A percentile compares a stretch with the other conserved stretches of the same genome.
Conservation (phyloP, 2,329 filamentous ascomycete genomes). For the Chaetomium globosum region DNA sequence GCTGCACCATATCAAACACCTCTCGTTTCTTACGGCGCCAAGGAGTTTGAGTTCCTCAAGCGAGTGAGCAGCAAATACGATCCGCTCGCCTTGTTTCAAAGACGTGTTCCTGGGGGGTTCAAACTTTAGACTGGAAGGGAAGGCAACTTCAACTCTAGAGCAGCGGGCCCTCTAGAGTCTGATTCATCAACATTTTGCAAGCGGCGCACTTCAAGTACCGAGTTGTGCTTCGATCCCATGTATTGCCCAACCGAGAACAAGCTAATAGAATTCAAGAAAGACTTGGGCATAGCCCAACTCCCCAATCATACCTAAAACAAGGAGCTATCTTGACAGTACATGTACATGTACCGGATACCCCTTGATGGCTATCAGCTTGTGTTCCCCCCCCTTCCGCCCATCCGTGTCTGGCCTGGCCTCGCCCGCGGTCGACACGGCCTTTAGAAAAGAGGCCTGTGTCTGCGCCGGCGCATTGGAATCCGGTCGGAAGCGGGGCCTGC, state of each 20-base stretch:
- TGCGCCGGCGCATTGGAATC: too few species aligned
- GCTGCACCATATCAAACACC: slow-evolving; percentile 9
- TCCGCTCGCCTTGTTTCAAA: background rate
- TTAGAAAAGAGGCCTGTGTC: too few species aligned
- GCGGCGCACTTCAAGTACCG: too few species aligned
- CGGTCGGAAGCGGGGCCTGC: too few species aligned
- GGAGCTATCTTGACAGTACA: background rate
- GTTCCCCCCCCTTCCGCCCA: background rate
- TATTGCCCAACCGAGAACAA: too few species aligned
- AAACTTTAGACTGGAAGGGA: background rate
- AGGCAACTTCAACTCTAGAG: background rate
- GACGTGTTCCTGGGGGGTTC: slow-evolving; percentile 13
- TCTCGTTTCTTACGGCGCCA: slow-evolving; percentile 9
- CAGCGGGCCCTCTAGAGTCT: too few species aligned
- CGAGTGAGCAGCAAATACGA: slow-evolving; percentile 14
- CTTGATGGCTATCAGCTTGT: background rate
- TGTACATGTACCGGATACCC: background rate
- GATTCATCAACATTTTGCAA: too few species aligned
- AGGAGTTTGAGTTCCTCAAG: slow-evolving; percentile 2
- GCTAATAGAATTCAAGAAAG: too few species aligned
- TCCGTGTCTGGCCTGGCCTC: background rate
- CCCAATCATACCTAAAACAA: background rate
- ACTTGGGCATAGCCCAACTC: too few species aligned
- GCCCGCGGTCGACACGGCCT: too few species aligned
- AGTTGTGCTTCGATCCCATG: too few species aligned